phyloP scores from a whole-genome alignment of 176 grass and related monocot genomes.

The Avena atlantica region DNA sequence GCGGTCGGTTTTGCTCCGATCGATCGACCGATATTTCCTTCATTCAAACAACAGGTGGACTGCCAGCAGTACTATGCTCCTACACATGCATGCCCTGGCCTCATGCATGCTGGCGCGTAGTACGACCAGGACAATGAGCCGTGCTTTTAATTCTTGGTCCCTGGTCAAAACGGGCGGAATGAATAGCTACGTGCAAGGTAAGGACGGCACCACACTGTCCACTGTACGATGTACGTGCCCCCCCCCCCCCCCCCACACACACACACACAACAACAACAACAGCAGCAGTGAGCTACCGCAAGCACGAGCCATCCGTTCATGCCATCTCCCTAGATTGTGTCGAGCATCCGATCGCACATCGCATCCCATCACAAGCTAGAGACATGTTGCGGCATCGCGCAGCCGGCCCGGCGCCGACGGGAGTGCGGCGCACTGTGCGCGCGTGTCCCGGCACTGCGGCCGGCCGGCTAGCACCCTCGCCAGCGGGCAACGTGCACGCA shows the following conservation, averaged over 20 bases:
- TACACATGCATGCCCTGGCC: not conserved
- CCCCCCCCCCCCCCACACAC: no score
- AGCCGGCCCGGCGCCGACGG: constrained; percentile 44
- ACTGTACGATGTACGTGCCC: not conserved
- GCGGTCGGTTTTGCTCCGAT: not conserved
- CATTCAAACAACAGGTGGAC: no score
- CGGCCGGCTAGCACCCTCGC: not conserved
- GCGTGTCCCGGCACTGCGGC: constrained; percentile 17
- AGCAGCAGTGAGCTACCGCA: not conserved
- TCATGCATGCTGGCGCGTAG: constrained; percentile 5
- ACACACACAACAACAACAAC: no score
- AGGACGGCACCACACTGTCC: not conserved
- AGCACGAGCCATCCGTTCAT: not conserved
- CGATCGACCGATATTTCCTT: no score
- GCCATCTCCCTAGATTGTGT: no score
- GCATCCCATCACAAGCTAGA: not conserved
- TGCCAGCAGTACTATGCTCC: not conserved
- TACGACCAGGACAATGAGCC: constrained; percentile 2
- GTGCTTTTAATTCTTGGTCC: constrained; percentile 25
- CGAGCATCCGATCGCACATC: no score
- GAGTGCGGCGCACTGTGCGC: not conserved
- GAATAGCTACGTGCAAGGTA: not conserved
- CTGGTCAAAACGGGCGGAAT: constrained; percentile 37
- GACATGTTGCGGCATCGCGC: not conserved
- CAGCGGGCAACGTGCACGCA: constrained; percentile 13